phyloP scores from a whole-genome alignment of 495 filamentous ascomycete species.

The Aspergillus sparsus region DNA sequence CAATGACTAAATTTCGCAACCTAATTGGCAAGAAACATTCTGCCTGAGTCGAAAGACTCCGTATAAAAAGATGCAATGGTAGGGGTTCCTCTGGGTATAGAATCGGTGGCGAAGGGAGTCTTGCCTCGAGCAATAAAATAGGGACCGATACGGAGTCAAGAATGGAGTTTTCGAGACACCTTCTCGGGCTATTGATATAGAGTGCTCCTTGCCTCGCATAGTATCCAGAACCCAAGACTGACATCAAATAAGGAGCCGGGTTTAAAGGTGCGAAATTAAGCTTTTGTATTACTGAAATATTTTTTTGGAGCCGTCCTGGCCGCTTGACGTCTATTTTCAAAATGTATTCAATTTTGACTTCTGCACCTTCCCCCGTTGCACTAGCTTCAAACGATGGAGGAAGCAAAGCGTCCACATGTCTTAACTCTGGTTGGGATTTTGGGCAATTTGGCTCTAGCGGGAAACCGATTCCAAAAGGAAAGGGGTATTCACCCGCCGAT shows the following conservation, averaged over 20 bases:
- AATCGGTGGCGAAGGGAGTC: slow-evolving; percentile 5
- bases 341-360: slow-evolving; percentile 2
- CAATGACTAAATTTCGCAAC: slow-evolving; percentile 2
- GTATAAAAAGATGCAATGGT: slow-evolving; percentile 3
- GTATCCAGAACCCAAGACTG: slow-evolving; percentile 4
- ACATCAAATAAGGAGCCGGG: not conserved
- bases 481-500: not conserved
- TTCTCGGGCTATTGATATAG: not conserved
- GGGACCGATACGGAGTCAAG: not conserved
- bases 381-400: slow-evolving; percentile 8
- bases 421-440: not conserved
- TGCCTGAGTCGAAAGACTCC: not conserved
- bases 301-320: not conserved
- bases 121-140: slow-evolving; percentile 8
- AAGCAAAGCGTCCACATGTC: not conserved
- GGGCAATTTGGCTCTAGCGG: not conserved
- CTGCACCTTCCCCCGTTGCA: not conserved
- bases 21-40: not conserved
- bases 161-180: not conserved
- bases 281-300: not conserved
- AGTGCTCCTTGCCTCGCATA: slow-evolving; percentile 1
- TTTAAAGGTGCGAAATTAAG: slow-evolving; percentile 1
- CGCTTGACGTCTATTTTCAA: not conserved
- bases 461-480: slow-evolving; percentile 10
- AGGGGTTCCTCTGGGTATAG: not conserved